phyloP scores from a whole-genome alignment of 768 basidiomycete species.

The Amanita fuliginea region DNA sequence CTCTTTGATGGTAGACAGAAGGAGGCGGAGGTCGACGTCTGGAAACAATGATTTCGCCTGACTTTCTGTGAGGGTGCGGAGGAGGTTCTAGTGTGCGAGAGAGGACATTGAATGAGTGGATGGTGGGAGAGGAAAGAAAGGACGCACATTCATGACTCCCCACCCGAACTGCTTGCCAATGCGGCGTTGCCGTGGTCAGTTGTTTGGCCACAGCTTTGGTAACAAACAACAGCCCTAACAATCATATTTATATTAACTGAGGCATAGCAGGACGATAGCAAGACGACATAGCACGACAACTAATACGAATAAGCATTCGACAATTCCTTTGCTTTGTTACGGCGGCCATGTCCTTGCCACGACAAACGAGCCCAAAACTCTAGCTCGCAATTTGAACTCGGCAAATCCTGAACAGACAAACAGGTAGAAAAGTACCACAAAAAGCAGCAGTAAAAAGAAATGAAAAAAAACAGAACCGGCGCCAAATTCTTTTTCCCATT shows the following conservation, averaged over 20 bases:
- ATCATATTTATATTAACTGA: neutral
- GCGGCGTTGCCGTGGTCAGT: neutral
- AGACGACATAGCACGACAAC: neutral
- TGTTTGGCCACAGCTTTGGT: neutral
- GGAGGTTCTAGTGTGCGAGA: slow-evolving; percentile 55
- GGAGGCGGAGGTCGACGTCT: slow-evolving; percentile 67
- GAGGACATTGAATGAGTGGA: slow-evolving; percentile 4
- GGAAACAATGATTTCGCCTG: slow-evolving; percentile 49
- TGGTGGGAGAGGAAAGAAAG: slow-evolving; percentile 1
- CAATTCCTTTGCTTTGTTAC: neutral
- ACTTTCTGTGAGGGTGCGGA: slow-evolving; percentile 76
- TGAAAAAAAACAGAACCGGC: neutral
- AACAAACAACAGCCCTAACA: neutral
- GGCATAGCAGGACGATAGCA: neutral
- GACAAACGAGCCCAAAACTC: slow-evolving; percentile 1
- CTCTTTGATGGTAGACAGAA: slow-evolving; percentile 81
- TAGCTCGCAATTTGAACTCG: neutral
- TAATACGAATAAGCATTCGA: no score
- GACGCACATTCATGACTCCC: slow-evolving; percentile 12
- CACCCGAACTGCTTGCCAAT: slow-evolving; percentile 4
- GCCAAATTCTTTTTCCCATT: slow-evolving; percentile 3
- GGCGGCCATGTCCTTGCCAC: neutral
- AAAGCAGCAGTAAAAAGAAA: neutral
- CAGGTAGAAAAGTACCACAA: neutral
- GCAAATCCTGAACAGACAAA: neutral